Evolutionary conservation across 2,329 filamentous ascomycete species (phyloP).

Genomic region (Trichoderma atrobrunneum): DNA sequence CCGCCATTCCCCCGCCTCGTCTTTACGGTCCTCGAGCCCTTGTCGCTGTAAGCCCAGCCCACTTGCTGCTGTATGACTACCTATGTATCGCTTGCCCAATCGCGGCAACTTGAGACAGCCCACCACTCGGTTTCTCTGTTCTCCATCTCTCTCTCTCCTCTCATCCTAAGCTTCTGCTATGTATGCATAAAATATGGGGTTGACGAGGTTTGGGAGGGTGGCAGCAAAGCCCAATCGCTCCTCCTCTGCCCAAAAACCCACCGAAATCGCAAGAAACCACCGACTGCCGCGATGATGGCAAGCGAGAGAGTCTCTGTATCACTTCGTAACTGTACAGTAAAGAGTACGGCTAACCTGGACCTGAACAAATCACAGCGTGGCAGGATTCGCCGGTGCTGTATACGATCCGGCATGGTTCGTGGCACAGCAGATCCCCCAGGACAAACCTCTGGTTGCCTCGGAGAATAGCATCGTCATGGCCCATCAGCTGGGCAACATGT

Average conservation of each 20-base stretch:
- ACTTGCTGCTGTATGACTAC: neutral
- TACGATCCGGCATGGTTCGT: slow-evolving; percentile 61
- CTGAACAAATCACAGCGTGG: slow-evolving; percentile 45
- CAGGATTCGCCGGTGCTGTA: slow-evolving; percentile 56
- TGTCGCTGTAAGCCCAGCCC: slow-evolving; percentile 56
- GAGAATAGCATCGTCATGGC: slow-evolving; percentile 55
- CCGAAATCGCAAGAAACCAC: neutral
- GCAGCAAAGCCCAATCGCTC: neutral
- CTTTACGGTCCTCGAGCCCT: slow-evolving; percentile 66
- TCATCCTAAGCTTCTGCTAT: neutral
- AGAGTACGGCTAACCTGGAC: slow-evolving; percentile 2
- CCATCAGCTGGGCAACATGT: slow-evolving; percentile 67
- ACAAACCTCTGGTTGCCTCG: slow-evolving; percentile 36
- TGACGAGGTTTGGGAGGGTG: neutral
- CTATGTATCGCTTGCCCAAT: neutral
- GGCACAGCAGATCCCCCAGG: slow-evolving; percentile 54
- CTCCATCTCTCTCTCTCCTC: neutral
- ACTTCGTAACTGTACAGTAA: neutral
- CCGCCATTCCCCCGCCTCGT: slow-evolving; percentile 62
- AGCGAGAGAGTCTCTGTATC: neutral
- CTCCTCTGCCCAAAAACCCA: neutral
- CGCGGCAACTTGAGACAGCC: neutral
- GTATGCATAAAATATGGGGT: neutral
- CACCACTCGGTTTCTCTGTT: neutral
- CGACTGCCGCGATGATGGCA: neutral